Base-by-base conservation (phyloP, 2,329 filamentous ascomycete species). In the Nakataea oryzae region DNA sequence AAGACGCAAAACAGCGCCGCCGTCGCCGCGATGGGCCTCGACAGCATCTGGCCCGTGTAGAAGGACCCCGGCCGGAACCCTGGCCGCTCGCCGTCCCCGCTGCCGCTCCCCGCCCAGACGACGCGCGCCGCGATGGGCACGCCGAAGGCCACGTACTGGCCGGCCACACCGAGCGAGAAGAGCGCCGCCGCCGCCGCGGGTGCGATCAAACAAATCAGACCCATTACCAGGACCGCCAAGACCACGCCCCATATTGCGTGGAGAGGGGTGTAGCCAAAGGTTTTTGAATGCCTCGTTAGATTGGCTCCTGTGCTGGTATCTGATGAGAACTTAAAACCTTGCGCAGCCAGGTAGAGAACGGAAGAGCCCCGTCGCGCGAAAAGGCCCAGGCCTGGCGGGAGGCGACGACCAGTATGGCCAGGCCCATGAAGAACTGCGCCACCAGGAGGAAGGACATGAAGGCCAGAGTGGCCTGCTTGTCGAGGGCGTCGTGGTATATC, bases 381-480 rank as follows among this genome's bases (percentile, higher is more conserved):
- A 87, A 87, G 0, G 84, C 84, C 84, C 84, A 87, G 32, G 76
- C 78, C 71, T 87, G 84, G 7, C 85, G 78, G 7, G 81, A 84
- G 5, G 80, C 81, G 1, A 84, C 84, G 3, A 86, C 79, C 3
- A 83, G 72, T 61, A 85, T 79, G 32, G 79, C 82, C 1, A 86
- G 71, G 1, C 83, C 83, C 78, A 86, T 86, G 27, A 86, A 74
- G 69, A 84, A 87, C 68, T 86, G 84, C 3, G 85, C 82, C 59
- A 85, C 78, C 67, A 85, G 83, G 26, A 86, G 71, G 0, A 86
- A 74, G 1, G 76, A 75, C 79, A 86, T 86, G 62, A 86, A 76
- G 0, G 78, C 83, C 8, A 87, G 70, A 0, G 84, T 81, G 6
- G 82, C 84, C 6, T 78, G 74, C 69, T 85, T 86, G 12, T 84